Conservation (phyloP, 192 early-diverging fungal genomes). For the Rhizoclosmatium sp. region DNA sequence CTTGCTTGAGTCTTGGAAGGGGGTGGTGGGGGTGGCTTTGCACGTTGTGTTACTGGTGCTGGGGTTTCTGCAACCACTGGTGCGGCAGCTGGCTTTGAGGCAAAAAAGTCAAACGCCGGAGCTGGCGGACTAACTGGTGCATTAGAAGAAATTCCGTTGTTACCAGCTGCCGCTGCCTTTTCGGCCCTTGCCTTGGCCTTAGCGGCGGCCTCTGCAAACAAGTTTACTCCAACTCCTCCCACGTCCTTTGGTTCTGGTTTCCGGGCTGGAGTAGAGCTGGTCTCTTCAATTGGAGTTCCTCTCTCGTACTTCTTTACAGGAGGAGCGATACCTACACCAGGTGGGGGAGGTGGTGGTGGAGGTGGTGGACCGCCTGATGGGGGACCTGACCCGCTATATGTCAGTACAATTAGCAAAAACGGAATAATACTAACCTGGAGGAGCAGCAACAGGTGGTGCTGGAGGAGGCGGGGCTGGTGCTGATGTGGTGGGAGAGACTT, state of each 20-base stretch:
- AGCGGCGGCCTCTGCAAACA: slow-evolving; percentile 40
- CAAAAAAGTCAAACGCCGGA: not conserved
- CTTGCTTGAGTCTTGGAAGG: slow-evolving; percentile 1
- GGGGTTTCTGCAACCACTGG: not conserved
- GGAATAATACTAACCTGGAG: not conserved
- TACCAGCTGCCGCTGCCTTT: slow-evolving; percentile 6
- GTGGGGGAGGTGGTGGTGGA: slow-evolving; percentile 58
- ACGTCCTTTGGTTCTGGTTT: slow-evolving; percentile 53
- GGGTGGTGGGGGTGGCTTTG: slow-evolving; percentile 30
- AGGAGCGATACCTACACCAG: slow-evolving; percentile 41
- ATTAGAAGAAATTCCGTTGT: not conserved
- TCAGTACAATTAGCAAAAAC: not conserved
- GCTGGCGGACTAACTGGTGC: not conserved
- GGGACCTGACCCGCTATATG: not conserved
- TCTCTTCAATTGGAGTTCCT: slow-evolving; percentile 30
- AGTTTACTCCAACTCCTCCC: slow-evolving; percentile 38
- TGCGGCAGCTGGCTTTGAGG: not conserved
- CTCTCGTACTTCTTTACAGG: slow-evolving; percentile 45
- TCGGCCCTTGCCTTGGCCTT: slow-evolving; percentile 33
- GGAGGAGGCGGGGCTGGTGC: not conserved
- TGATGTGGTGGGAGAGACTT: not conserved
- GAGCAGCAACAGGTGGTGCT: not conserved
- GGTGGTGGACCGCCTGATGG: slow-evolving; percentile 27
- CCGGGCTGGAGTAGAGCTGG: slow-evolving; percentile 19
- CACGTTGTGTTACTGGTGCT: not conserved